These are phyloP conservation scores for Sporisorium graminicola DNA, from an alignment of 1,284 basidiomycete species.

Conservation along the genomic window DNA sequence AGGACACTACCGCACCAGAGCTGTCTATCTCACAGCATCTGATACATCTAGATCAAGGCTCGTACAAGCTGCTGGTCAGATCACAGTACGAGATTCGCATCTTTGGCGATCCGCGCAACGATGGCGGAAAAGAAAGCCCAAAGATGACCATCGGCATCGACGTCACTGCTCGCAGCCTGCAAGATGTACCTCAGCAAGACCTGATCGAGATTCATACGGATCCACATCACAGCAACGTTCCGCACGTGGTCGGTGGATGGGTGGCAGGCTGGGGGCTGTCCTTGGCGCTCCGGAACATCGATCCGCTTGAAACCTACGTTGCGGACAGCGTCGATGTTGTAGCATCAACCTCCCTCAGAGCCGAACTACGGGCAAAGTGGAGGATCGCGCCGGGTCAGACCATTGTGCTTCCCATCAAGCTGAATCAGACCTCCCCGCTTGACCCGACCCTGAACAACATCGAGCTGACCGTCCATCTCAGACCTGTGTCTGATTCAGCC, in stretches of 20 bases:
- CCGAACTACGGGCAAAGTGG: constrained; percentile 7
- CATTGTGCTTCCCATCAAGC: constrained; percentile 12
- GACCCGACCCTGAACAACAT: background rate
- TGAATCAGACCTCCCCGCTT: constrained; percentile 8
- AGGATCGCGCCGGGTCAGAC: constrained; percentile 12
- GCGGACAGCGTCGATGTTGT: constrained; percentile 3
- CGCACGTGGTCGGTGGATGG: constrained; percentile 49
- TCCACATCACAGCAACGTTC: constrained; percentile 35
- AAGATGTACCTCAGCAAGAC: background rate
- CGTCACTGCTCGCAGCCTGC: constrained; percentile 11
- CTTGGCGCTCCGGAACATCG: constrained; percentile 35
- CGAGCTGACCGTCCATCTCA: constrained; percentile 1
- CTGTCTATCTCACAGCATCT: constrained; percentile 37
- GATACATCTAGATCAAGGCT: constrained; percentile 26
- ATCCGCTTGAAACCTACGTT: background rate
- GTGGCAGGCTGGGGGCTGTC: constrained; percentile 42
- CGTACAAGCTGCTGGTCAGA: constrained; percentile 36
- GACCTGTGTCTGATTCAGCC: background rate
- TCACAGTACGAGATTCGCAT: constrained; percentile 55
- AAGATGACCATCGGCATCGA: constrained; percentile 44
- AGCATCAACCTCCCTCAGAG: background rate
- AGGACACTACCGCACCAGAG: background rate
- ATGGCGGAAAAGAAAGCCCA: constrained; percentile 17
- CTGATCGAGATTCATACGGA: constrained; percentile 22
- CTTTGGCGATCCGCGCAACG: constrained; percentile 45